Evolutionary conservation across 1,284 basidiomycete species (phyloP).

Genomic region (Malassezia slooffiae): DNA sequence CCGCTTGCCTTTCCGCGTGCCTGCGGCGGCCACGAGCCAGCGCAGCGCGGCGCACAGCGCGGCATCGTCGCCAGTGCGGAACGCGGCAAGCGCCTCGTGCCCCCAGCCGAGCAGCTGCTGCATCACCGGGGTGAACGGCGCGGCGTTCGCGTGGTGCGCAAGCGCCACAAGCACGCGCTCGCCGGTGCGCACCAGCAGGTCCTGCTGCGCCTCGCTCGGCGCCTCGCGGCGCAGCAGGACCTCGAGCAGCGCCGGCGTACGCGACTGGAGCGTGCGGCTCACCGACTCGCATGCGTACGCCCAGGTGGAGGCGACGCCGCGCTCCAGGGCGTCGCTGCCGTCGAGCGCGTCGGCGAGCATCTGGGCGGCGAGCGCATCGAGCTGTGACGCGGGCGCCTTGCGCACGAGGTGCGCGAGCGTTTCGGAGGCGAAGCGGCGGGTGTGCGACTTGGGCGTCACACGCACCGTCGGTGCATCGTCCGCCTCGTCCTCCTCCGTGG

Average conservation of each 20-base stretch:
- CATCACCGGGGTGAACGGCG: slow-evolving; percentile 24
- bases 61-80: background rate
- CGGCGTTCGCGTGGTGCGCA: slow-evolving; percentile 30
- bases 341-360: slow-evolving; percentile 28
- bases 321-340: slow-evolving; percentile 11
- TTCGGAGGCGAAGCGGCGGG: slow-evolving; percentile 40
- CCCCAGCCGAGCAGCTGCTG: slow-evolving; percentile 19
- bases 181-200: slow-evolving; percentile 6
- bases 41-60: slow-evolving; percentile 18
- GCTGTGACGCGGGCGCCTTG: slow-evolving; percentile 27
- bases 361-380: slow-evolving; percentile 20
- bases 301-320: slow-evolving; percentile 40
- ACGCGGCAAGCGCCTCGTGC: background rate
- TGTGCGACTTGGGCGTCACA: slow-evolving; percentile 25
- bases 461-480: slow-evolving; percentile 7
- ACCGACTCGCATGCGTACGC: slow-evolving; percentile 31
- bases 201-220: background rate
- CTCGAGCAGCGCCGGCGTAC: slow-evolving; percentile 3
- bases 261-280: slow-evolving; percentile 7
- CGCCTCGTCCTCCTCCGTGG: slow-evolving; percentile 15
- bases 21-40: slow-evolving; percentile 31
- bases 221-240: background rate
- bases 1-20: slow-evolving; percentile 38
- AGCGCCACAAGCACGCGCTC: slow-evolving; percentile 31
- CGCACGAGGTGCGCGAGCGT: slow-evolving; percentile 42